Percentiles rank a stretch among this genome's conserved stretches.
Evolutionary conservation across 2,329 filamentous ascomycete genomes (phyloP).

Genomic region (Monosporascus ibericus): DNA sequence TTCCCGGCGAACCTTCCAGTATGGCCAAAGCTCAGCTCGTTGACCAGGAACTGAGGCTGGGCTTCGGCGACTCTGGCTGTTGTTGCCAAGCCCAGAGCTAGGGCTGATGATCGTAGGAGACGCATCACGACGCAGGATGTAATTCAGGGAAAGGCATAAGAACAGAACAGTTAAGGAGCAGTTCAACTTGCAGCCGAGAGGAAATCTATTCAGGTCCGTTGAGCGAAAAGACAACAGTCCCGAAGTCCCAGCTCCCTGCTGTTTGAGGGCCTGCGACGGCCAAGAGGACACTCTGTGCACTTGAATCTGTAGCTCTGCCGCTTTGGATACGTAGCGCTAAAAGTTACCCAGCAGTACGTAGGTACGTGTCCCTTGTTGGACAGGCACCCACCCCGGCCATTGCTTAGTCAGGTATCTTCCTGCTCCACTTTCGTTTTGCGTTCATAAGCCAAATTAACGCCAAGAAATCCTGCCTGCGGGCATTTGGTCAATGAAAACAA

Average conservation of each 20-base stretch:
- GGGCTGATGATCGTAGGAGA: slow-evolving; percentile 27
- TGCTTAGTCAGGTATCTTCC: too few species aligned
- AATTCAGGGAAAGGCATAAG: slow-evolving; percentile 7
- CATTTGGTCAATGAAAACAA: too few species aligned
- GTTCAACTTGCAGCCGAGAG: neutral
- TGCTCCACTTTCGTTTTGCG: too few species aligned
- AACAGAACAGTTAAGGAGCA: slow-evolving; percentile 5
- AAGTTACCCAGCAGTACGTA: too few species aligned
- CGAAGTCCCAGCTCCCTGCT: too few species aligned
- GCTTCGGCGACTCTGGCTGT: slow-evolving; percentile 37
- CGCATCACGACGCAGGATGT: slow-evolving; percentile 35
- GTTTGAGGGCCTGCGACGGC: neutral
- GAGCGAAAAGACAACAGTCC: neutral
- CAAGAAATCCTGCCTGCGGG: too few species aligned
- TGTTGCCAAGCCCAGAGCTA: slow-evolving; percentile 38
- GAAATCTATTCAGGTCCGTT: neutral
- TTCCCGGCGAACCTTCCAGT: slow-evolving; percentile 44
- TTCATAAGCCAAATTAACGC: too few species aligned
- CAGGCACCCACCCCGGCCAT: too few species aligned
- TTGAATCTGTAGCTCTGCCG: neutral
- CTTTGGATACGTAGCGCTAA: too few species aligned
- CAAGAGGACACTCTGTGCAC: slow-evolving; percentile 1
- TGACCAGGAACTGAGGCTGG: slow-evolving; percentile 61
- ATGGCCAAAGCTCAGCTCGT: slow-evolving; percentile 73
- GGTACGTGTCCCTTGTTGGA: too few species aligned